Base-by-base conservation (phyloP, 2,329 filamentous ascomycete genomes). In the Penicillium hesseltinei region DNA sequence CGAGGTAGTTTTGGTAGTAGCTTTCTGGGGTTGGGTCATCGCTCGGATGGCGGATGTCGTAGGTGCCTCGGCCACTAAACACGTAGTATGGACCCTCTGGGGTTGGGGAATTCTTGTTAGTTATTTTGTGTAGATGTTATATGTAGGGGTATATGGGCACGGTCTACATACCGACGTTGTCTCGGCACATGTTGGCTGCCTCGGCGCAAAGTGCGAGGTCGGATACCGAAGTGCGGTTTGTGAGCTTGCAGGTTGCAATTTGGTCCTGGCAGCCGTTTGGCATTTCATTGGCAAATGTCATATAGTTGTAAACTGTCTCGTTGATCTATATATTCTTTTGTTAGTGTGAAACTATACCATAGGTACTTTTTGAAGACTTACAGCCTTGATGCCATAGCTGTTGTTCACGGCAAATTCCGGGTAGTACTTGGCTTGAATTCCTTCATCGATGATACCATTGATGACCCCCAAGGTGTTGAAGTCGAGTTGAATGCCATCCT, bases 1-100 rank as follows among this genome's bases (percentile, higher is more conserved):
- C 88, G 52, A 92, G 79, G 71, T 88, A 91, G 39, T 86, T 80
- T 21, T 79, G 64, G 69, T 87, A 88, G 51, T 82, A 84, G 36
- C 73, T 75, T 0, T 85, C 80, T 3, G 89, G 88, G 60, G 88
- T 88, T 0, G 88, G 84, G 67, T 89, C 81, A 6, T 78, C 51
- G 59, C 65, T 72, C 15, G 80, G 77, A 51, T 85, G 81, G 6
- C 85, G 79, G 56, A 89, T 82, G 58, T 88, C 86, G 66, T 88
- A 88, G 8, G 77, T 73, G 50, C 84, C 84, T 29, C 83, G 80
- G 5, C 80, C 81, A 48, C 74, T 73, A 58, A 81, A 82, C 19
- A 71, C 70, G 68, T 80, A 83, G 73, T 87, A 89, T 0, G 81
- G 79, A 0, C 75, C 69, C 66, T 87, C 78, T 72, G 38, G 48